Conservation (phyloP, 305 asterid genomes). For the Euphrasia arctica region DNA sequence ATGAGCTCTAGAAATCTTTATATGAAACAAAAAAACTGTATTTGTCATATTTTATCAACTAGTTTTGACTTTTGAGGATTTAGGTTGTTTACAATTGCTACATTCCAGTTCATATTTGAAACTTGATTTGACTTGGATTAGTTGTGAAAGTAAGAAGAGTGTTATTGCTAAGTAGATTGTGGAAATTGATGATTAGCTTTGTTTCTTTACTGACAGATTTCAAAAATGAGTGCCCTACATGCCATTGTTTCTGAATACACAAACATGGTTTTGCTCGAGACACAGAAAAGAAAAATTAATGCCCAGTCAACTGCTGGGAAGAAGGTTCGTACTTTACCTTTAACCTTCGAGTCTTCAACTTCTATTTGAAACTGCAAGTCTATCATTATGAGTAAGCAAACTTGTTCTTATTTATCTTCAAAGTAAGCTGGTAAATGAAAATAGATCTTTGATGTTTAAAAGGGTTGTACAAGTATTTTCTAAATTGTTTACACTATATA, state of each 20-base stretch:
- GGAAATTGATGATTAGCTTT: constrained; percentile 10
- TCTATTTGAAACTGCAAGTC: constrained; percentile 6
- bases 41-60: neutral
- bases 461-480: no score
- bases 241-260: constrained; percentile 69
- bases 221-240: constrained; percentile 55
- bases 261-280: constrained; percentile 55
- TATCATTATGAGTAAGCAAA: neutral
- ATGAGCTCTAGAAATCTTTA: neutral
- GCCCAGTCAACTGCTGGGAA: constrained; percentile 33
- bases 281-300: constrained; percentile 33
- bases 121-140: neutral
- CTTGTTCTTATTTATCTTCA: neutral
- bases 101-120: no score
- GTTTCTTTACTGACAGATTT: constrained; percentile 51
- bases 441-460: no score
- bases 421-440: no score
- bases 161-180: constrained; percentile 5
- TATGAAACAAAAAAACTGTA: constrained; percentile 3
- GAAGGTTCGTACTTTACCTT: constrained; percentile 37
- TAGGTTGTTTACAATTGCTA: no score
- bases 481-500: no score
- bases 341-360: constrained; percentile 13
- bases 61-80: neutral
- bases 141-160: neutral